A percentile compares a stretch with the other conserved stretches of the same genome.
phyloP scores from a whole-genome alignment of 2,329 filamentous ascomycete species.

The Ophiostoma triangulosporum region DNA sequence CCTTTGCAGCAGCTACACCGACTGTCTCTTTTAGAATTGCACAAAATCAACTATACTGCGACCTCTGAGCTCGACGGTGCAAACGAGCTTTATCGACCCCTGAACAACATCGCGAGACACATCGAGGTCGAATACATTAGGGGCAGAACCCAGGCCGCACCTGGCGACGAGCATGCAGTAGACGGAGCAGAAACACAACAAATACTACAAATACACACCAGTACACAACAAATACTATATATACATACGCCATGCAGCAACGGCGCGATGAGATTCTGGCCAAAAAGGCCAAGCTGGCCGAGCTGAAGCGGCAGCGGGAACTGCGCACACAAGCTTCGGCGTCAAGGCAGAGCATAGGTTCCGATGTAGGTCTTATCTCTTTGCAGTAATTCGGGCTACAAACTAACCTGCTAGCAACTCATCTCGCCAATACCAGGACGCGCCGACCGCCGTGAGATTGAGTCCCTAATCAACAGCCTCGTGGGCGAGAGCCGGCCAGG shows the following conservation, averaged over 20 bases:
- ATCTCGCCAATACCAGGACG: slow-evolving; percentile 57
- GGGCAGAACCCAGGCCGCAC: not conserved
- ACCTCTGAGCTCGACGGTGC: not conserved
- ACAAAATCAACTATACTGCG: not conserved
- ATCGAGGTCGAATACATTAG: not conserved
- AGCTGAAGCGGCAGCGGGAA: slow-evolving; percentile 86
- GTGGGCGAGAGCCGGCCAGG: slow-evolving; percentile 64
- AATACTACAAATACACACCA: not conserved
- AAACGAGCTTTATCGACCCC: not conserved
- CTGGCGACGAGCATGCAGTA: not conserved
- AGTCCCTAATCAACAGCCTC: slow-evolving; percentile 71
- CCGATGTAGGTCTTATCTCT: slow-evolving; percentile 46
- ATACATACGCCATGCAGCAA: slow-evolving; percentile 61
- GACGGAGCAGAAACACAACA: not conserved
- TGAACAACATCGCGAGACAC: not conserved
- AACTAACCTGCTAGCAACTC: slow-evolving; percentile 31
- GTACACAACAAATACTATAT: not conserved
- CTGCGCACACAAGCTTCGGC: slow-evolving; percentile 62
- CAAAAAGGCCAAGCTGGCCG: slow-evolving; percentile 92
- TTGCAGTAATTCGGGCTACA: too few relatives aligned
- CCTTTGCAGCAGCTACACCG: not conserved
- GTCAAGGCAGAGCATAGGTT: slow-evolving; percentile 53
- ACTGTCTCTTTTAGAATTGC: not conserved
- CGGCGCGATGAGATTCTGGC: slow-evolving; percentile 91
- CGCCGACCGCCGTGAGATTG: slow-evolving; percentile 63